Evolutionary conservation across 2,329 filamentous ascomycete species (phyloP), one percentile per base, ranked within the genome.

Genomic region (Diaporthe capsici): DNA sequence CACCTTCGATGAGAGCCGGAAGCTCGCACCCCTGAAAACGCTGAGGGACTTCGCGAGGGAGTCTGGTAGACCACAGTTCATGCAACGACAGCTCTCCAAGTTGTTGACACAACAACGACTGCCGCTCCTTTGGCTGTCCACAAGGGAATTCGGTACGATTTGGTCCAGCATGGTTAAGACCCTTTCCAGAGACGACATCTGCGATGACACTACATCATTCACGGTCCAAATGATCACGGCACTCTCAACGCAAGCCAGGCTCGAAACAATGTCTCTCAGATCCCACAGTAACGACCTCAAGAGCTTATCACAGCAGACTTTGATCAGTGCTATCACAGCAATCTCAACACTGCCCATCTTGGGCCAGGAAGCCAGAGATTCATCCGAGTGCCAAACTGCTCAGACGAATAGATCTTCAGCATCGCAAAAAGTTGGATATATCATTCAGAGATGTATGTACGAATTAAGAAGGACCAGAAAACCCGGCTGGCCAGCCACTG

Each of bases 41-140:
- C 79, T 88, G 20, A 78, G 81, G 61, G 81, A 81, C 10, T 86
- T 85, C 67, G 80, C 82, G 4, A 75, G 78, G 10, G 79, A 81
- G 10, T 84, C 81, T 5, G 79, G 79, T 20, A 82, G 82, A 5
- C 77, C 77, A 9, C 79, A 83, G 0, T 84, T 84, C 71, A 79
- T 85, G 37, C 83, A 87, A 39, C 81, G 83, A 47, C 82, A 85
- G 55, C 79, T 88, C 28, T 80, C 83, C 1, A 73, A 53, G 0
- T 77, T 89, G 25, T 78, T 89, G 34, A 78, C 80, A 6, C 78
- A 77, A 44, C 81, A 81, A 2, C 75, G 77, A 6, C 78, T 89
- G 34, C 86, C 86, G 0, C 71, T 81, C 6, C 82, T 84, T 13
- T 89, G 88, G 88, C 80, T 89, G 37, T 83, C 84, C 7, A 87